phyloP scores from a whole-genome alignment of 768 basidiomycete species.

The Pluteus cervinus region DNA sequence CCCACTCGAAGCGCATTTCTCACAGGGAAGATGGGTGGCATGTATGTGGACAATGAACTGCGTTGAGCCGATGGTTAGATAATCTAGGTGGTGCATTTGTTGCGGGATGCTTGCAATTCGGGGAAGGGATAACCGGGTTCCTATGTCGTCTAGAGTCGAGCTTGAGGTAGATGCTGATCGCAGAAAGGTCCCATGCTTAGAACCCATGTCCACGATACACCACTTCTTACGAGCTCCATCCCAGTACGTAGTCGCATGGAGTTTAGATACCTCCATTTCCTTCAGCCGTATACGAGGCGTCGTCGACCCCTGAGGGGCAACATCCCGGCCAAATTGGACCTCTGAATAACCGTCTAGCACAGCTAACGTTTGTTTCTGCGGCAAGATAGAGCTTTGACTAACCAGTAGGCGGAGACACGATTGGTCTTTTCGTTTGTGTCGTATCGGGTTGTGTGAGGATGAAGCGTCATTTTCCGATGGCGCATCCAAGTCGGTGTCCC shows the following conservation, averaged over 20 bases:
- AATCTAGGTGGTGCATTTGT: slow-evolving; percentile 56
- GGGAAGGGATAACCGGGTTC: slow-evolving; percentile 54
- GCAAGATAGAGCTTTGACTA: slow-evolving; percentile 53
- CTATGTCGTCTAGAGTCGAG: slow-evolving; percentile 18
- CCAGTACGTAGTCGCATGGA: slow-evolving; percentile 75
- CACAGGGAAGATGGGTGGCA: slow-evolving; percentile 52
- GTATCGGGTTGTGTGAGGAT: slow-evolving; percentile 8
- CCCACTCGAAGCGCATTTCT: slow-evolving; percentile 47
- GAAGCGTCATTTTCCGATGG: slow-evolving; percentile 4
- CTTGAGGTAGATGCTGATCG: slow-evolving; percentile 21
- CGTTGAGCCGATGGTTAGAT: slow-evolving; percentile 62
- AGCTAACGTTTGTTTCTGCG: slow-evolving; percentile 37
- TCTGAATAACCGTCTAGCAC: slow-evolving; percentile 48
- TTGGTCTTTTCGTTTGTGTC: slow-evolving; percentile 16
- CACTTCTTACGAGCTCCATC: slow-evolving; percentile 53
- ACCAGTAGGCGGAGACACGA: slow-evolving; percentile 47
- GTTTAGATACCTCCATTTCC: slow-evolving; percentile 80
- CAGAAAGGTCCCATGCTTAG: slow-evolving; percentile 77
- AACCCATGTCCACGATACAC: slow-evolving; percentile 81
- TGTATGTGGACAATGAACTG: slow-evolving; percentile 70
- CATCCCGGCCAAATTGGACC: slow-evolving; percentile 71
- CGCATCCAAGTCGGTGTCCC: slow-evolving; percentile 20
- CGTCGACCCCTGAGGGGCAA: slow-evolving; percentile 39
- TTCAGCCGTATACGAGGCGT: slow-evolving; percentile 68
- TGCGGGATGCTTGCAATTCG: slow-evolving; percentile 67